A percentile compares a stretch with the other conserved stretches of the same genome.
Conservation (phyloP, 768 basidiomycete species). For the Pulveroboletus sp. region DNA sequence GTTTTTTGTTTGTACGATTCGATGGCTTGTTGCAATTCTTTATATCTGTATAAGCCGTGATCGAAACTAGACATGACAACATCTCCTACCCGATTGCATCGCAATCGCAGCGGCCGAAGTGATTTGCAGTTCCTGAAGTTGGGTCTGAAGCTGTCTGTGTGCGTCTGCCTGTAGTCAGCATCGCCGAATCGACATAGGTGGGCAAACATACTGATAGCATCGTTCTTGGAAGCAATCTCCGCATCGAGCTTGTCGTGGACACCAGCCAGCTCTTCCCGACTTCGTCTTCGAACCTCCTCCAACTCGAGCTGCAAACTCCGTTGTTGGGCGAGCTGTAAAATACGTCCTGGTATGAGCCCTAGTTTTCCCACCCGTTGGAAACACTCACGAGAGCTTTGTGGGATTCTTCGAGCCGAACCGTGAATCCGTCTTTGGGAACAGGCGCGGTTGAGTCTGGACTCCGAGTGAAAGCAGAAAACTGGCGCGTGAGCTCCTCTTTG, state of each 20-base stretch:
- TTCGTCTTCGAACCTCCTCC: conserved; percentile 60
- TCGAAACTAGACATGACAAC: background rate
- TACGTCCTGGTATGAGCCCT: background rate
- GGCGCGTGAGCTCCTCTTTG: conserved; percentile 41
- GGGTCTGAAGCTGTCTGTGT: conserved; percentile 56
- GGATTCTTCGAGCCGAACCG: conserved; percentile 61
- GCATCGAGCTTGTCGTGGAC: conserved; percentile 56
- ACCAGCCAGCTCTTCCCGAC: conserved; percentile 57
- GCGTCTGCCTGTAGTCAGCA: conserved; percentile 39
- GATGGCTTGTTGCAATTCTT: conserved; percentile 63
- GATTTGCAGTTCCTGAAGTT: conserved; percentile 63
- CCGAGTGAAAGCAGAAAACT: conserved; percentile 28
- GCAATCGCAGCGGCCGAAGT: conserved; percentile 56
- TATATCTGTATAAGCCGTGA: background rate
- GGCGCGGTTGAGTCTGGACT: conserved; percentile 41
- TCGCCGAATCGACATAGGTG: background rate
- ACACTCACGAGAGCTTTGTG: conserved; percentile 60
- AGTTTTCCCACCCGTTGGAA: background rate
- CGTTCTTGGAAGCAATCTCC: conserved; percentile 51
- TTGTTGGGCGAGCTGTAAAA: conserved; percentile 59
- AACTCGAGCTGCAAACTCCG: conserved; percentile 61
- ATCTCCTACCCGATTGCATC: conserved; percentile 50
- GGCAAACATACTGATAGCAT: conserved; percentile 50
- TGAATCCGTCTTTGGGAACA: conserved; percentile 26
- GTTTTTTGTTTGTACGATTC: conserved; percentile 67